Conservation (phyloP, 2,329 filamentous ascomycete species). For the Aspergillus uvarum region DNA sequence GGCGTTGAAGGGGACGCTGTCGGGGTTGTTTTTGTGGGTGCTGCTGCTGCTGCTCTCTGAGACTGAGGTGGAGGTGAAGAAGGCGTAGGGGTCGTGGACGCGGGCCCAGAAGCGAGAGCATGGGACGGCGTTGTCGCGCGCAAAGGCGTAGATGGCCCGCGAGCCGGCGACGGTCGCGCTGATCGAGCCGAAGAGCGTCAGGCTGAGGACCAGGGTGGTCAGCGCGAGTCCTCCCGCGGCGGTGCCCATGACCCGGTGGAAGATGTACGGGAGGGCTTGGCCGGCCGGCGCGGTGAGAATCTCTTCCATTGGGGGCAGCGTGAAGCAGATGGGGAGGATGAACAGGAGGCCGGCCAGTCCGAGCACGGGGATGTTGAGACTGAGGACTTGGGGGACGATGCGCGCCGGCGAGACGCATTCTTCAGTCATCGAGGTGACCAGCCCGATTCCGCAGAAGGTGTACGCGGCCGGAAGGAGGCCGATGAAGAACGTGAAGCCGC, state of each 20-base stretch:
- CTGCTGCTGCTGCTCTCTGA: no score
- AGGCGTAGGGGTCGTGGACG: conserved; percentile 26
- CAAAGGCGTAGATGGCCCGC: conserved; percentile 48
- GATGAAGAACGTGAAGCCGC: conserved; percentile 62
- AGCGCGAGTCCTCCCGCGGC: conserved; percentile 50
- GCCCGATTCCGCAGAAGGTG: conserved; percentile 60
- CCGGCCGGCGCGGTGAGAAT: conserved; percentile 47
- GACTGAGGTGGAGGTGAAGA: not conserved
- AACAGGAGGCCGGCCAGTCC: conserved; percentile 58
- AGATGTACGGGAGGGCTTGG: conserved; percentile 55
- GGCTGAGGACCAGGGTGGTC: conserved; percentile 51
- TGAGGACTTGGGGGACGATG: conserved; percentile 55
- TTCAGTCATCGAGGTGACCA: conserved; percentile 64
- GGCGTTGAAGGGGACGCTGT: conserved; percentile 42
- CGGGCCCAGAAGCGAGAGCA: conserved; percentile 38
- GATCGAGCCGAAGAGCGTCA: conserved; percentile 56
- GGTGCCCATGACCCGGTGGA: conserved; percentile 50
- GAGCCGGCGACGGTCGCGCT: conserved; percentile 54
- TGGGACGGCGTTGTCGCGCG: conserved; percentile 47
- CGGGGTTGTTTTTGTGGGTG: not conserved
- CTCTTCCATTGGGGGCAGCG: conserved; percentile 48
- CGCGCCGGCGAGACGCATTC: conserved; percentile 55
- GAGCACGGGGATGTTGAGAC: conserved; percentile 54
- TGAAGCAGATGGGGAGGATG: conserved; percentile 55
- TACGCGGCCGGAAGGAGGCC: conserved; percentile 60